Percentiles rank a stretch among this genome's conserved stretches.
Evolutionary conservation across 2,329 filamentous ascomycete genomes (phyloP).

Genomic region (Furcasterigmium furcatum): DNA sequence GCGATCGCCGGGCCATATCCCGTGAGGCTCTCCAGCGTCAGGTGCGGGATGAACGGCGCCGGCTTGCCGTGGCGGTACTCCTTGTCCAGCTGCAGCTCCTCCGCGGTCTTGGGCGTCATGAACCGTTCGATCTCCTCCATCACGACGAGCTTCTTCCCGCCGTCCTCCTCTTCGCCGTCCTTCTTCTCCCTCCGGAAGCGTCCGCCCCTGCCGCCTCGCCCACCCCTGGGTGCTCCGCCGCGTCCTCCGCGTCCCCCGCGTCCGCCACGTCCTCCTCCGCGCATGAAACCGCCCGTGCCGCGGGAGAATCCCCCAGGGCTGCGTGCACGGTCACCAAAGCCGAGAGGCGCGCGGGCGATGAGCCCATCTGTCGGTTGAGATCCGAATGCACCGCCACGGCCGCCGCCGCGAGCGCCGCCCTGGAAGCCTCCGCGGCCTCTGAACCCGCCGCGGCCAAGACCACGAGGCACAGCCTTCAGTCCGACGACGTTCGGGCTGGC

Average conservation of each 20-base stretch:
- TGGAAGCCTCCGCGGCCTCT: slow-evolving; percentile 20
- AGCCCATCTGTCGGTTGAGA: background rate
- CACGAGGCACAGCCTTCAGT: slow-evolving; percentile 29
- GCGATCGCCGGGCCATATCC: slow-evolving; percentile 29
- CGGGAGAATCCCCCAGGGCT: slow-evolving; percentile 4
- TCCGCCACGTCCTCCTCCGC: slow-evolving; percentile 14
- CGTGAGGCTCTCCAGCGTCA: slow-evolving; percentile 28
- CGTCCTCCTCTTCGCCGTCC: slow-evolving; percentile 8
- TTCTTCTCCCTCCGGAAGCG: slow-evolving; percentile 13
- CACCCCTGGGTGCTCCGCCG: slow-evolving; percentile 7
- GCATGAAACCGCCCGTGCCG: slow-evolving; percentile 16
- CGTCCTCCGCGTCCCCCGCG: slow-evolving; percentile 15
- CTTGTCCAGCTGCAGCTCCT: slow-evolving; percentile 20
- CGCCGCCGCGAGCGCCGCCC: slow-evolving; percentile 12
- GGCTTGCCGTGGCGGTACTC: slow-evolving; percentile 15
- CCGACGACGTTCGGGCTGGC: slow-evolving; percentile 32
- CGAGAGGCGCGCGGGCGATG: slow-evolving; percentile 5
- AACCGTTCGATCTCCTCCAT: slow-evolving; percentile 6
- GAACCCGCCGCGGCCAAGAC: slow-evolving; percentile 2
- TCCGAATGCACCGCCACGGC: background rate
- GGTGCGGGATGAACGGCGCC: slow-evolving; percentile 24
- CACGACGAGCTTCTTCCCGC: slow-evolving; percentile 8
- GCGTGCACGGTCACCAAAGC: slow-evolving; percentile 2
- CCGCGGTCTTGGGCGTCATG: slow-evolving; percentile 13
- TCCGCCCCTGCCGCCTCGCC: slow-evolving; percentile 7